A percentile compares a stretch with the other conserved stretches of the same genome.
phyloP scores from a whole-genome alignment of 2,329 filamentous ascomycete genomes.

The Aspergillus quadricinctus region DNA sequence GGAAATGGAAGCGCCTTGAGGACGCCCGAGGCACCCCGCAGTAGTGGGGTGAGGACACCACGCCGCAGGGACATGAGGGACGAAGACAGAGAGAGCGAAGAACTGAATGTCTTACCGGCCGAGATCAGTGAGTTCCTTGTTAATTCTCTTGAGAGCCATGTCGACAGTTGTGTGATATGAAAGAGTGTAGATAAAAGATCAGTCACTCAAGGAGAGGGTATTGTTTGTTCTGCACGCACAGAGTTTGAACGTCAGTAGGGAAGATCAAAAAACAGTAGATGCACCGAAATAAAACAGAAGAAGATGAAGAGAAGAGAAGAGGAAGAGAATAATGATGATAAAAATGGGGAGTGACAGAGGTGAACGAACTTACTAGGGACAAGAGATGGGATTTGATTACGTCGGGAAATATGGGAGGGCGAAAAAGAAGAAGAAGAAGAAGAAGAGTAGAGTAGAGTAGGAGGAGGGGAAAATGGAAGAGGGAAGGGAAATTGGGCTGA shows the following conservation, averaged over 20 bases:
- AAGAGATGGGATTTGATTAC: constrained; percentile 12
- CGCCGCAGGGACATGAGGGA: background rate
- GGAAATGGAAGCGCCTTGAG: background rate
- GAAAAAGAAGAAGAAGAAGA: constrained; percentile 26
- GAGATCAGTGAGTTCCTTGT: constrained; percentile 51
- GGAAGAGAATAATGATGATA: constrained; percentile 9
- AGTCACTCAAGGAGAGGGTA: constrained; percentile 9
- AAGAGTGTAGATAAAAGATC: constrained; percentile 1
- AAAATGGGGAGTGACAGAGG: constrained; percentile 4
- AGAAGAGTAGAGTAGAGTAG: constrained; percentile 22
- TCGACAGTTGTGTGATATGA: constrained; percentile 19
- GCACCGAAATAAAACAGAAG: background rate
- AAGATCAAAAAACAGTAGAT: background rate
- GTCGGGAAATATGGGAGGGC: constrained; percentile 33
- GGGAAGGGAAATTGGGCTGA: constrained; percentile 14
- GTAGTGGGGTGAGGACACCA: constrained; percentile 15
- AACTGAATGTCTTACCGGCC: constrained; percentile 41
- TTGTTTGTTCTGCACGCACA: constrained; percentile 16
- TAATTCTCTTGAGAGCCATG: constrained; percentile 52
- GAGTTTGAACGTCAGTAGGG: constrained; percentile 5
- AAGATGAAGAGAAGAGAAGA: constrained; percentile 4
- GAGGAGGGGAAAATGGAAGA: constrained; percentile 17
- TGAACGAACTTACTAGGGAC: constrained; percentile 11
- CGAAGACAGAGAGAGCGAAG: constrained; percentile 6
- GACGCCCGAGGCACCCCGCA: constrained; percentile 17